Base-by-base conservation (phyloP, 495 filamentous ascomycete species). In the Aeminium ludgeri region DNA sequence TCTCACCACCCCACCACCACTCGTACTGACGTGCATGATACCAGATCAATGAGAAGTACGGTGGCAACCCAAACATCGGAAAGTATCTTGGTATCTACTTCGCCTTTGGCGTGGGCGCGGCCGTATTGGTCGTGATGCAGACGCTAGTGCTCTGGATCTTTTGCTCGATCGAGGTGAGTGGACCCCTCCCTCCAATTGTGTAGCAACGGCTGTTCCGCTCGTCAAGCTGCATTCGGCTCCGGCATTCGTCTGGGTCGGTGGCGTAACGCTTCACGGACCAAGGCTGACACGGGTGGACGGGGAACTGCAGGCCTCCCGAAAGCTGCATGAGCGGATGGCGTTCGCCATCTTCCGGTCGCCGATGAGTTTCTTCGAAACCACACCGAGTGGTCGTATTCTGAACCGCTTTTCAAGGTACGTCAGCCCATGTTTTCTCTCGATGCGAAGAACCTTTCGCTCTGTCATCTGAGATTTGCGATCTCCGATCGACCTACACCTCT, bases 351-450 rank as follows among this genome's bases (percentile, higher is more conserved):
- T 99, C 67, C 76, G 89, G 54, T 89, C 85, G 12, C 91, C 91
- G 18, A 99, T 99, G 91, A 85, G 73, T 51, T 99, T 99, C 61
- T 99, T 99, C 50, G 91, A 99, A 59, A 94, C 87, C 10, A 99
- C 89, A 2, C 89, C 89, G n/a, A 84, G 86, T 41, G 91, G 91
- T 13, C 76, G 91, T 15, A 95, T 99, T 51, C 67, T 99, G 30
- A 99, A 99, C 55, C 70, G 91, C 35, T 99, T 99, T 57, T 96
- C 87, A 3, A 92, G 80, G 76, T 80, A 57, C 47, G 71, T 63
- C 19, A 10, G 8, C 36, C 10, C 18, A 7, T 39, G 23, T 25
- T 25, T 25, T 25, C 23, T 25, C 23, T 8, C 8, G 23, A 8
- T 25, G 23, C 8, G 23, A 8, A 25, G 23, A 3, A 25, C 8